Percentiles rank a stretch among this genome's conserved stretches.
Evolutionary conservation across 2,329 filamentous ascomycete genomes (phyloP).

Genomic region (Davidsoniella australis): DNA sequence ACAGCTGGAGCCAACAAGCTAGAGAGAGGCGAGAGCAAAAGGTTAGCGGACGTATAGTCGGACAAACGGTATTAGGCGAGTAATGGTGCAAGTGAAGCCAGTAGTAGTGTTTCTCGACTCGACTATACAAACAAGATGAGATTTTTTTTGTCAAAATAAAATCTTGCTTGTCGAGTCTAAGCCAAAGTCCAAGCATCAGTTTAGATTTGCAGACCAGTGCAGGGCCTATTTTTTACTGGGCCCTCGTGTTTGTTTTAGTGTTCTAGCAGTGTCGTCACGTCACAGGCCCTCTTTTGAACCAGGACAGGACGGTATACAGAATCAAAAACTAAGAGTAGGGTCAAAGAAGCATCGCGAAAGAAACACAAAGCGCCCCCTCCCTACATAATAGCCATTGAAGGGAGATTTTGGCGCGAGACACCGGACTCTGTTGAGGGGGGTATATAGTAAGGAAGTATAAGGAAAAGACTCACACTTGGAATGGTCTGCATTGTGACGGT

Average conservation of each 20-base stretch:
- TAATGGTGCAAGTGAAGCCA: background rate
- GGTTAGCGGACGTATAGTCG: background rate
- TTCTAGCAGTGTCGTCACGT: conserved; percentile 1
- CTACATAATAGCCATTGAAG: background rate
- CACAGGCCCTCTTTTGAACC: background rate
- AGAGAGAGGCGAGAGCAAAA: conserved; percentile 10
- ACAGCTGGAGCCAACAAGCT: conserved; percentile 46
- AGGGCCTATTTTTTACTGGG: background rate
- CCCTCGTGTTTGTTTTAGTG: background rate
- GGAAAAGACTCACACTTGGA: conserved; percentile 28
- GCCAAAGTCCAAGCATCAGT: background rate
- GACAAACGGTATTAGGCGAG: background rate
- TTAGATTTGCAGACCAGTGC: background rate
- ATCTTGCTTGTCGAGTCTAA: conserved; percentile 4
- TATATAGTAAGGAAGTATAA: conserved; percentile 15
- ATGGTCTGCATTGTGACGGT: conserved; percentile 32
- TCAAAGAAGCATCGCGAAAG: background rate
- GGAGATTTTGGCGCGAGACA: background rate
- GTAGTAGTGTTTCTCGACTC: background rate
- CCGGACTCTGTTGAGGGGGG: conserved; percentile 6
- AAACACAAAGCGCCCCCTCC: background rate
- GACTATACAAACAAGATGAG: background rate
- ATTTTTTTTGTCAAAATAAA: conserved; percentile 13
- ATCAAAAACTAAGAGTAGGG: background rate
- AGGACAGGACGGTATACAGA: too few species aligned